These are phyloP conservation scores for Phaffia rhodozyma DNA, from an alignment of 1,284 basidiomycete species.

Conservation along the genomic window DNA sequence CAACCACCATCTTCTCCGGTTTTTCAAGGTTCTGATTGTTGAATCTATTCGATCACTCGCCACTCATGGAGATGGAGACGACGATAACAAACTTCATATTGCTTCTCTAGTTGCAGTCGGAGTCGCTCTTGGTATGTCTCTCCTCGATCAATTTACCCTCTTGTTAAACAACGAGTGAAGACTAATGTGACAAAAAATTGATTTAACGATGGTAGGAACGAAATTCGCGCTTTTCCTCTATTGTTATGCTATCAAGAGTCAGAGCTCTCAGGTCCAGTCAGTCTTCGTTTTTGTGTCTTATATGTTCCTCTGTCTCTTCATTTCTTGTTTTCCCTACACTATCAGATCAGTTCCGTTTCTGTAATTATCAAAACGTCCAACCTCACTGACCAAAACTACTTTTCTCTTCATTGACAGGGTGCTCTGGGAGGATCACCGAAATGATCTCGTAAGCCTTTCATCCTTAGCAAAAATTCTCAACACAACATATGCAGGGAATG, in stretches of 20 bases:
- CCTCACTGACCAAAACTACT: background rate
- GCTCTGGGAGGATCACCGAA: conserved; percentile 90
- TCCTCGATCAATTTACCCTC: conserved; percentile 1
- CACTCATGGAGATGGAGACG: conserved; percentile 43
- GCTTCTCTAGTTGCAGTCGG: conserved; percentile 71
- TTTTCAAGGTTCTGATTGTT: conserved; percentile 58
- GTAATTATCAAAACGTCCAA: too few relatives aligned
- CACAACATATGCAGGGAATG: too few relatives aligned
- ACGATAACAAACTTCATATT: conserved; percentile 60
- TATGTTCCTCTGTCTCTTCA: too few relatives aligned
- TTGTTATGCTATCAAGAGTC: conserved; percentile 62
- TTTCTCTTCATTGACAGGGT: conserved; percentile 36
- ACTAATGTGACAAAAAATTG: too few relatives aligned
- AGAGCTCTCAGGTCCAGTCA: conserved; percentile 69
- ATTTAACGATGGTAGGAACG: conserved; percentile 42
- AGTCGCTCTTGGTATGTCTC: conserved; percentile 55
- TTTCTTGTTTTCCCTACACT: too few relatives aligned
- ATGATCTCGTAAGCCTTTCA: conserved; percentile 48
- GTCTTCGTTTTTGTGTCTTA: background rate
- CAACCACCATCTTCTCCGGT: conserved; percentile 73
- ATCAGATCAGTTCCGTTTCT: too few relatives aligned
- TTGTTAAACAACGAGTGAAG: background rate
- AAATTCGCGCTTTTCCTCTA: conserved; percentile 81
- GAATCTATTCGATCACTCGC: conserved; percentile 63
- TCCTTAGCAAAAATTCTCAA: background rate